Evolutionary conservation across 2,329 filamentous ascomycete genomes (phyloP).

Genomic region (Clarireedia monteithiana): DNA sequence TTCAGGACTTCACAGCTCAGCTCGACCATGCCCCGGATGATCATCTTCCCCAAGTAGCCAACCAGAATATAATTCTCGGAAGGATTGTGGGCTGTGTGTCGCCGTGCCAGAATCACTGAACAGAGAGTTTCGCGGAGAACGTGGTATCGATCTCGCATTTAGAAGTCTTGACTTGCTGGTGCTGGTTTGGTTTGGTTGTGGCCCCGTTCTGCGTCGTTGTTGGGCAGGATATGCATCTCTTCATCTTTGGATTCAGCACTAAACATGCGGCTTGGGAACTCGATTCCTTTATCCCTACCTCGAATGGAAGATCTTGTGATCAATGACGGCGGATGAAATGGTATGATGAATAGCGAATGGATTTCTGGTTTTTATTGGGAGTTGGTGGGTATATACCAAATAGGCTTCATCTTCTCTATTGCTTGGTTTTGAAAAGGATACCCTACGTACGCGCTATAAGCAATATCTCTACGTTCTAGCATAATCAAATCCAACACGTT

Average conservation of each 20-base stretch:
- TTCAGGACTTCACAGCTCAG: too few species aligned
- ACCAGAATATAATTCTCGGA: too few species aligned
- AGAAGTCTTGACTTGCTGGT: background rate
- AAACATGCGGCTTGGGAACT: too few species aligned
- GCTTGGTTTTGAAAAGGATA: background rate
- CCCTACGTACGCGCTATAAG: background rate
- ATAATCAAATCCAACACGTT: background rate
- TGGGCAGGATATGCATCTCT: too few species aligned
- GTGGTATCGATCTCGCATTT: constrained; percentile 11
- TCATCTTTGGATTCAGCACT: too few species aligned
- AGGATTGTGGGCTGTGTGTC: constrained; percentile 9
- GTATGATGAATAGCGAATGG: background rate
- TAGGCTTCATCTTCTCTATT: background rate
- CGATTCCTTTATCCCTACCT: too few species aligned
- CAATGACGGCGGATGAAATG: background rate
- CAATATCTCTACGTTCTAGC: background rate
- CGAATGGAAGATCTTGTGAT: background rate
- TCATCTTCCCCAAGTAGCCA: too few species aligned
- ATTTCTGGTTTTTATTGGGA: background rate
- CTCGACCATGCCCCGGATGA: too few species aligned
- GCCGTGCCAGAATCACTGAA: background rate
- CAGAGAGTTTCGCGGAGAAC: constrained; percentile 1
- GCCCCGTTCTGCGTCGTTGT: too few species aligned
- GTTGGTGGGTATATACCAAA: background rate
- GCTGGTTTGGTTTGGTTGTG: too few species aligned